Evolutionary conservation across 108 stramenopile species (phyloP).

Genomic region (Skeletonema grethae): DNA sequence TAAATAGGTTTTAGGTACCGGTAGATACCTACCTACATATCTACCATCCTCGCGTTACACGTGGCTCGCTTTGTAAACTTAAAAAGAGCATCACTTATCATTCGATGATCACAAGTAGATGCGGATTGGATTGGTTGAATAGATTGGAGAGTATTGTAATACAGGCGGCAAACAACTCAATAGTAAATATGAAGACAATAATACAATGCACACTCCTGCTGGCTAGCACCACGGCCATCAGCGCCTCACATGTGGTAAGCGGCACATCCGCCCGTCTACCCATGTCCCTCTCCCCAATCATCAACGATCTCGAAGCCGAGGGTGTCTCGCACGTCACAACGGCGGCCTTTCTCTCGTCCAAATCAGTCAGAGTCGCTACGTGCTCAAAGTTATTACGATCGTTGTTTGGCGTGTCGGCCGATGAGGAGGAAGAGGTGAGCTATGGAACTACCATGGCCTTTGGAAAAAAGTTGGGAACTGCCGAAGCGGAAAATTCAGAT

Average conservation of each 20-base stretch:
- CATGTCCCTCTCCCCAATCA: slow-evolving; percentile 81
- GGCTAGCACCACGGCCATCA: background rate
- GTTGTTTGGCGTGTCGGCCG: slow-evolving; percentile 47
- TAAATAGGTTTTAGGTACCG: too few relatives aligned
- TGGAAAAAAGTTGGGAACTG: slow-evolving; percentile 55
- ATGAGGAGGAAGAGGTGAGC: slow-evolving; percentile 37
- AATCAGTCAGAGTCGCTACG: slow-evolving; percentile 53
- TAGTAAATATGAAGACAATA: slow-evolving; percentile 7
- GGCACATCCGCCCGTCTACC: slow-evolving; percentile 68
- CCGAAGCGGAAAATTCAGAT: slow-evolving; percentile 35
- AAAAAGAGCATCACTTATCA: background rate
- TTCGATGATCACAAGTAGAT: background rate
- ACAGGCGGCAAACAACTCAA: background rate
- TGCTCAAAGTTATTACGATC: slow-evolving; percentile 33
- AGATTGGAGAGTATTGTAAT: background rate
- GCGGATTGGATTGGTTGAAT: background rate
- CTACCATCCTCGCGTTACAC: background rate
- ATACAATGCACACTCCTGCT: background rate
- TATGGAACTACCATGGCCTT: slow-evolving; percentile 64
- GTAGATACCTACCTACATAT: too few relatives aligned
- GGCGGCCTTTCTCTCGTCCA: slow-evolving; percentile 70
- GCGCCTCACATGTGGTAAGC: slow-evolving; percentile 49
- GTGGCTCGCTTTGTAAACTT: background rate
- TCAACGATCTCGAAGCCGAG: slow-evolving; percentile 79
- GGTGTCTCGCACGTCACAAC: slow-evolving; percentile 65